These are phyloP conservation scores for Domatiomyces globalis DNA, from an alignment of 2,329 filamentous ascomycete genomes.

Conservation along the genomic window DNA sequence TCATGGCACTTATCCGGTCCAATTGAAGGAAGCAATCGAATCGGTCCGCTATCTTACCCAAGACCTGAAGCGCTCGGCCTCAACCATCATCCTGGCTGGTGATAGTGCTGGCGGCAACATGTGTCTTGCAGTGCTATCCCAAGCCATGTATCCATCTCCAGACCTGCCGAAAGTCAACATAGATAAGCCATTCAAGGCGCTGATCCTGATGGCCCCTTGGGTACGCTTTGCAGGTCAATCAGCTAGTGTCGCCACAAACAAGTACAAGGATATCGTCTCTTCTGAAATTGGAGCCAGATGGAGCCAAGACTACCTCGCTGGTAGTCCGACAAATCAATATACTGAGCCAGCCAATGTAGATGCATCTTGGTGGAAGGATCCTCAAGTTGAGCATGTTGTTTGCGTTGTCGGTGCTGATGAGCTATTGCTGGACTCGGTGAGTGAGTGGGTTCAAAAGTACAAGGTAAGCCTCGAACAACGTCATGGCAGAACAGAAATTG, in stretches of 20 bases:
- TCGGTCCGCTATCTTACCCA: slow-evolving; percentile 27
- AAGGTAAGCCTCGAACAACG: slow-evolving; percentile 5
- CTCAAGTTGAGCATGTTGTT: slow-evolving; percentile 13
- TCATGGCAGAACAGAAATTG: background rate
- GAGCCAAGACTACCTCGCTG: slow-evolving; percentile 9
- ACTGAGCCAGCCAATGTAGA: slow-evolving; percentile 8
- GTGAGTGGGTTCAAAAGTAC: slow-evolving; percentile 13
- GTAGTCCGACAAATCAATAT: slow-evolving; percentile 7
- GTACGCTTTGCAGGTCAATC: slow-evolving; percentile 32
- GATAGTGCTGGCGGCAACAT: slow-evolving; percentile 34
- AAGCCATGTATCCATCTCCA: slow-evolving; percentile 39
- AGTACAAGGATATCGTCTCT: slow-evolving; percentile 12
- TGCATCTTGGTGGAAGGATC: slow-evolving; percentile 15
- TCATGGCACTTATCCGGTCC: slow-evolving; percentile 29
- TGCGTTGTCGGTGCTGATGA: slow-evolving; percentile 12
- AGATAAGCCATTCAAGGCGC: slow-evolving; percentile 29
- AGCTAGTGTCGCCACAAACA: slow-evolving; percentile 6
- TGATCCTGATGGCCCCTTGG: slow-evolving; percentile 46
- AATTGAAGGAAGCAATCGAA: slow-evolving; percentile 29
- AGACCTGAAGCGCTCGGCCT: slow-evolving; percentile 22
- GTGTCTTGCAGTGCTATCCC: slow-evolving; percentile 17
- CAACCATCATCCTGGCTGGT: slow-evolving; percentile 28
- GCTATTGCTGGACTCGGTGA: slow-evolving; percentile 11
- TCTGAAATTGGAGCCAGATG: slow-evolving; percentile 3
- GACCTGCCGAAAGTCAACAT: slow-evolving; percentile 19